These are phyloP conservation scores for Fusarium penzigii DNA, from an alignment of 2,329 filamentous ascomycete genomes.

Conservation along the genomic window DNA sequence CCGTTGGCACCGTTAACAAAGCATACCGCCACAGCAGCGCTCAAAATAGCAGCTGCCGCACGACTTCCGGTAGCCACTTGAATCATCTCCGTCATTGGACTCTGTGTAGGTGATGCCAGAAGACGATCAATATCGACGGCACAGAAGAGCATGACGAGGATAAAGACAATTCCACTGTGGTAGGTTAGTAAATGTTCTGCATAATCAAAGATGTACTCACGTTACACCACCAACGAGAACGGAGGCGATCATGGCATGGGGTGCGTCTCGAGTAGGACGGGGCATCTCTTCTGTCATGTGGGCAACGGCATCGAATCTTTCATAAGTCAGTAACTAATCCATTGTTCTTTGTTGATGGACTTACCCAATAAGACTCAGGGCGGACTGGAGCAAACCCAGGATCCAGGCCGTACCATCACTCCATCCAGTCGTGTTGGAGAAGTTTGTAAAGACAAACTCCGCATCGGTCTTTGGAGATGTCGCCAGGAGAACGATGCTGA, in stretches of 20 bases:
- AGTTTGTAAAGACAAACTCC: constrained; percentile 45
- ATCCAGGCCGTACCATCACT: constrained; percentile 49
- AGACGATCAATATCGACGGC: constrained; percentile 40
- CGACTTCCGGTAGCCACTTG: constrained; percentile 42
- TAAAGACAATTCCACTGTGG: constrained; percentile 37
- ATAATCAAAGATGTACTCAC: constrained; percentile 25
- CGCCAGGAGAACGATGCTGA: constrained; percentile 44
- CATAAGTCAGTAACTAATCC: background rate
- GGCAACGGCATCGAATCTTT: constrained; percentile 44
- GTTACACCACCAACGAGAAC: constrained; percentile 44
- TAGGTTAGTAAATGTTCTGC: background rate
- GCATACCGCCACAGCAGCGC: constrained; percentile 42
- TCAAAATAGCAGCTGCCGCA: constrained; percentile 42
- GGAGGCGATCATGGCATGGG: constrained; percentile 41
- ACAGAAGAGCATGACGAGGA: constrained; percentile 45
- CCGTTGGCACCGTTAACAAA: constrained; percentile 48
- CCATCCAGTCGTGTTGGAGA: constrained; percentile 48
- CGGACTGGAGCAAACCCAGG: constrained; percentile 45
- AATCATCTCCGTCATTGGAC: constrained; percentile 48
- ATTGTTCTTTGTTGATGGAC: rapidly evolving
- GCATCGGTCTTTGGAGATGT: constrained; percentile 42
- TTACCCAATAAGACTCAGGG: constrained; percentile 35
- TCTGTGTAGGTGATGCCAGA: constrained; percentile 40
- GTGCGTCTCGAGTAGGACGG: constrained; percentile 39
- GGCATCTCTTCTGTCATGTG: constrained; percentile 52